These are phyloP conservation scores for Coemansia sp. DNA, from an alignment of 192 early-diverging fungal genomes.

Conservation along the genomic window DNA sequence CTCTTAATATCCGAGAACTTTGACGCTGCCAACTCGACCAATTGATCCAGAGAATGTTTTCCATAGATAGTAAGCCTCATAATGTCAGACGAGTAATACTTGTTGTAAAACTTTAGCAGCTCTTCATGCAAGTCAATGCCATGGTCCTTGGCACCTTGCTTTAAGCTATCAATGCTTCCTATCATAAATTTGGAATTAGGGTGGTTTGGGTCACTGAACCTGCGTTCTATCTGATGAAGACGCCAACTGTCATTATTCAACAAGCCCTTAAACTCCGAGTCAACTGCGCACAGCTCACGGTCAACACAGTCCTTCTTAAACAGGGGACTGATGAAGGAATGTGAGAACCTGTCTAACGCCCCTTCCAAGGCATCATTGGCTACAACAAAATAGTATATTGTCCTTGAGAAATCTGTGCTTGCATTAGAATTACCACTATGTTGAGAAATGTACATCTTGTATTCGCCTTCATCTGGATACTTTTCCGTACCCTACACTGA, in stretches of 20 bases:
- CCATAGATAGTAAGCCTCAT: slow-evolving; percentile 92
- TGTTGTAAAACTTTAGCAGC: slow-evolving; percentile 76
- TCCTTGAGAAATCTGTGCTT: not conserved
- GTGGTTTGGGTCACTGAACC: slow-evolving; percentile 60
- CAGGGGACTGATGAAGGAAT: slow-evolving; percentile 85
- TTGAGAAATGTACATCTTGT: slow-evolving; percentile 37
- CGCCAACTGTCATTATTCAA: slow-evolving; percentile 59
- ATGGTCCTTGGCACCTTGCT: slow-evolving; percentile 40
- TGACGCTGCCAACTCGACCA: slow-evolving; percentile 75
- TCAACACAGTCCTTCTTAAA: slow-evolving; percentile 79
- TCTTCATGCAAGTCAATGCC: slow-evolving; percentile 77
- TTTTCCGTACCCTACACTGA: slow-evolving; percentile 59
- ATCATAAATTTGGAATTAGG: slow-evolving; percentile 80
- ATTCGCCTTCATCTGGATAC: slow-evolving; percentile 72
- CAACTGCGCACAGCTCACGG: slow-evolving; percentile 83
- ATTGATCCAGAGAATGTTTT: slow-evolving; percentile 70
- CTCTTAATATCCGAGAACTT: slow-evolving; percentile 79
- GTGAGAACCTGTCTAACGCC: slow-evolving; percentile 69
- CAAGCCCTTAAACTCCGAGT: slow-evolving; percentile 87
- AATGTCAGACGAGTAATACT: slow-evolving; percentile 88
- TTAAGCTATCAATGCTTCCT: slow-evolving; percentile 80
- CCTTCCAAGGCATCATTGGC: slow-evolving; percentile 54
- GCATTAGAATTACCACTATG: slow-evolving; percentile 39
- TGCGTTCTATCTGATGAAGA: not conserved
- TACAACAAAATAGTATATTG: slow-evolving; percentile 22